A percentile compares a stretch with the other conserved stretches of the same genome.
phyloP scores from a whole-genome alignment of 2,329 filamentous ascomycete genomes.

The Claviceps humidiphila region DNA sequence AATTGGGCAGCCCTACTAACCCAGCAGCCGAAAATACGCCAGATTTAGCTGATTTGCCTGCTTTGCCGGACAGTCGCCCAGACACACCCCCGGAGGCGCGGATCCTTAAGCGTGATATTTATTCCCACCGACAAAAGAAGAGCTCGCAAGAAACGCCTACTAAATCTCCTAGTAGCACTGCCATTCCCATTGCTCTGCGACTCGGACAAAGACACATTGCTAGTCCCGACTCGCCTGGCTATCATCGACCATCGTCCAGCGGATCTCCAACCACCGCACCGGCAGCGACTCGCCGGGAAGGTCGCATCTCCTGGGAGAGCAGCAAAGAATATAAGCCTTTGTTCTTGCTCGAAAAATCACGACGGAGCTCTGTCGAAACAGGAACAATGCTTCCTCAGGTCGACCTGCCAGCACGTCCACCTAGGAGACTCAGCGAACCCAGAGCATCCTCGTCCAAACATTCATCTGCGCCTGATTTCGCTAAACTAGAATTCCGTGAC shows the following conservation, averaged over 20 bases:
- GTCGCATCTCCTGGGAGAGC: constrained; percentile 47
- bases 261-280: constrained; percentile 19
- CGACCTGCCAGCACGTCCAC: constrained; percentile 37
- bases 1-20: constrained; percentile 34
- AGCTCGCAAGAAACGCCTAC: constrained; percentile 33
- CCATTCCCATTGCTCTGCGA: constrained; percentile 44
- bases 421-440: constrained; percentile 21
- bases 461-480: constrained; percentile 21
- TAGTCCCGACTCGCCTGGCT: constrained; percentile 28
- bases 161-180: constrained; percentile 42
- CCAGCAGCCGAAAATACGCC: constrained; percentile 29
- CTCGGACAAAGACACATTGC: constrained; percentile 29
- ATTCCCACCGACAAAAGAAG: constrained; percentile 33
- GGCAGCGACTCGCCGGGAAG: constrained; percentile 25
- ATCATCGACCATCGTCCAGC: constrained; percentile 26
- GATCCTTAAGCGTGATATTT: constrained; percentile 24
- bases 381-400: constrained; percentile 12
- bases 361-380: constrained; percentile 22
- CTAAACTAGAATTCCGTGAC: constrained; percentile 14
- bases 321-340: constrained; percentile 65
- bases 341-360: constrained; percentile 60
- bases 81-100: constrained; percentile 40
- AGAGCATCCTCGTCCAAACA: constrained; percentile 16
- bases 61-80: constrained; percentile 47
- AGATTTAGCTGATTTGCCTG: constrained; percentile 38